Base-by-base conservation (phyloP, 352 stramenopile species). In the Aphanomyces cochlioides region DNA sequence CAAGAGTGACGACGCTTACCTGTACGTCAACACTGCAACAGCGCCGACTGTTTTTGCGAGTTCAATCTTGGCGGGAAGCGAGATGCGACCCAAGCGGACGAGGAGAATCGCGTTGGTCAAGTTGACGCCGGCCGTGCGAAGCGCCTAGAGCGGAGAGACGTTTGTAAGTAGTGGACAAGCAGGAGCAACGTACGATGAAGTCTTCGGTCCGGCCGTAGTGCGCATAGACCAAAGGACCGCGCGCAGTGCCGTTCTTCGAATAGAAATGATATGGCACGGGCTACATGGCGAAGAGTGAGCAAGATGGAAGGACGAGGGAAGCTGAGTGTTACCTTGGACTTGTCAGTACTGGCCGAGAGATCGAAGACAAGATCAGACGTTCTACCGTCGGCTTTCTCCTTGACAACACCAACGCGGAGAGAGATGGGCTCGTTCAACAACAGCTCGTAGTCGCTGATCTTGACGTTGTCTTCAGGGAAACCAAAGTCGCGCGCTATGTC, bases 401-500 rank as follows among this genome's bases (percentile, higher is more conserved):
- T 60, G 40, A 59, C 59, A 17, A 72, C 12, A 4, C 59, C 67
- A 7, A 72, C 56, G 3, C 75, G 80, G 60, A 94, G 77, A 34
- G 73, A 77, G 65, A 90, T 80, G 0, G 84, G 85, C 28, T 87
- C 78, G 56, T 93, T 94, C 38, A 88, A 73, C 28, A 94, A 72
- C 48, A 93, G 87, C 69, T 93, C 85, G 56, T 93, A 93, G 34
- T 92, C 85, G 54, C 91, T 85, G n/a, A 91, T 57, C 65, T 90
- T 92, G 74, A 94, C 84, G 34, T 76, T 79, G n/a, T 59, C 75
- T 58, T 90, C 82, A 39, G 89, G 80, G 67, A 94, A 85, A 12
- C 87, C 87, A 57, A 90, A 91, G 28, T 89, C 80, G 8, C 92
- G 81, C 19, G 84, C 84, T 50, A 82, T 80, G 17, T 81, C 79